These are phyloP conservation scores for Balamuthia mandrillaris DNA, from an alignment of 208 protist species.

Conservation along the genomic window DNA sequence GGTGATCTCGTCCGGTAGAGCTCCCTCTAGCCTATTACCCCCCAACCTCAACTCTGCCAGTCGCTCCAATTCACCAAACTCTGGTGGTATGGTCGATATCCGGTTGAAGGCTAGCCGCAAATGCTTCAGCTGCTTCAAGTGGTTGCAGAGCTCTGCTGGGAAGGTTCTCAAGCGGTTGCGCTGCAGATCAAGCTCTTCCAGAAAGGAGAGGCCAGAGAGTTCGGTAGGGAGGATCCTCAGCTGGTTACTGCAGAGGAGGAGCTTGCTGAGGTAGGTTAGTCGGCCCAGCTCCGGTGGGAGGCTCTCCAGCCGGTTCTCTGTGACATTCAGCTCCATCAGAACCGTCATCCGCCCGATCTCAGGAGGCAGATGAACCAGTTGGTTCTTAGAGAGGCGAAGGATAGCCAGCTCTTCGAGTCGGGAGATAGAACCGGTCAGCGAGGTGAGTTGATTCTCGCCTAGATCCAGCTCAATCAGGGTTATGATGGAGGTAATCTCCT, in stretches of 20 bases:
- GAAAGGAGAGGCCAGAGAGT: slow-evolving; percentile 6
- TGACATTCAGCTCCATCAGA: slow-evolving; percentile 31
- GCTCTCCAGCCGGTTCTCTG: not conserved
- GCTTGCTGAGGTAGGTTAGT: slow-evolving; percentile 38
- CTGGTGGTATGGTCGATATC: not conserved
- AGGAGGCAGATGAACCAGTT: not conserved
- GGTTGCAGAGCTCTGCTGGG: slow-evolving; percentile 2
- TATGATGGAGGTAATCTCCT: not conserved
- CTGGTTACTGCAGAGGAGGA: not conserved
- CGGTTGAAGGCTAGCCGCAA: slow-evolving; percentile 4
- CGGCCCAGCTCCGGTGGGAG: slow-evolving; percentile 24
- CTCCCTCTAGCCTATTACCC: too few species aligned
- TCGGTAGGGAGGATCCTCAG: not conserved
- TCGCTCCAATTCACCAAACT: not conserved
- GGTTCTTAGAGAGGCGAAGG: slow-evolving; percentile 21
- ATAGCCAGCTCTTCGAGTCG: slow-evolving; percentile 24
- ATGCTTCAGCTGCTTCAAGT: slow-evolving; percentile 5
- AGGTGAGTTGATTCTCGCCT: not conserved
- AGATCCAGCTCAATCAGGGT: slow-evolving; percentile 18
- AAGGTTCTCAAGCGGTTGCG: not conserved
- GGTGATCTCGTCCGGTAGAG: too few species aligned
- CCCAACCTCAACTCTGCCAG: too few species aligned
- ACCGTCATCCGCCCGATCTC: slow-evolving; percentile 32
- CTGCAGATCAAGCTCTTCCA: slow-evolving; percentile 30
- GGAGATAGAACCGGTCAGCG: not conserved